Evolutionary conservation across 108 stramenopile species (phyloP).

Genomic region (Cyclostephanos tholiformis): DNA sequence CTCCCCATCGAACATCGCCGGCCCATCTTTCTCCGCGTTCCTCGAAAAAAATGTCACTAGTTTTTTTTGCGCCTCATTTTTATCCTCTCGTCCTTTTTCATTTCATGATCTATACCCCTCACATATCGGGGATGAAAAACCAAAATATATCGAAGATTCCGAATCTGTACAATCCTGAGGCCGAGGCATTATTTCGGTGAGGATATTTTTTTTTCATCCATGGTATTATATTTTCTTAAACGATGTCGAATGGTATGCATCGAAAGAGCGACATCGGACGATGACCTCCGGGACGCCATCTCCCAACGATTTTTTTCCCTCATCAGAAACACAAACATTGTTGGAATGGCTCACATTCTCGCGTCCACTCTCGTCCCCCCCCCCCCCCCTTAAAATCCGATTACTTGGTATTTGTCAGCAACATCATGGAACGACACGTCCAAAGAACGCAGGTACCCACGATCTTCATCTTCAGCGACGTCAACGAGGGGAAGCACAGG

Average conservation of each 20-base stretch:
- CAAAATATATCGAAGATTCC: conserved; percentile 39
- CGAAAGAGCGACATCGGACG: too few relatives aligned
- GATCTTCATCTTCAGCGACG: conserved; percentile 77
- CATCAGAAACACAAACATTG: not conserved
- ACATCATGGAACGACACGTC: conserved; percentile 65
- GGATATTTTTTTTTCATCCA: not conserved
- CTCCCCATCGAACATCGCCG: too few relatives aligned
- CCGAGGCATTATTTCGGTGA: conserved; percentile 60
- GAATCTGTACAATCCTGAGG: conserved; percentile 58
- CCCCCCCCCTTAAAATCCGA: not conserved
- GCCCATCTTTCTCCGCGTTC: too few relatives aligned
- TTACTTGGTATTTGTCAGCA: conserved; percentile 18
- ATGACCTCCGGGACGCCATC: too few relatives aligned
- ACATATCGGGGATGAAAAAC: not conserved
- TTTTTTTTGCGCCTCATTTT: too few relatives aligned
- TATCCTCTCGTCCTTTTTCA: too few relatives aligned
- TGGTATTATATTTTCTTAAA: not conserved
- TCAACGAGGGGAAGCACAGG: conserved; percentile 76
- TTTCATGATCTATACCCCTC: too few relatives aligned
- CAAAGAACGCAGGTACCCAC: conserved; percentile 60
- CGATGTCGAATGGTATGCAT: too few relatives aligned
- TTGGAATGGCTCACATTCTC: not conserved
- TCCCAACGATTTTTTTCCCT: not conserved
- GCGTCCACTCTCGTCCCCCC: not conserved
- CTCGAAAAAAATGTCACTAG: too few relatives aligned